Percentiles rank a stretch among this genome's conserved stretches.
Evolutionary conservation across 352 stramenopile genomes (phyloP).

Genomic region (Phytophthora cryptogea): DNA sequence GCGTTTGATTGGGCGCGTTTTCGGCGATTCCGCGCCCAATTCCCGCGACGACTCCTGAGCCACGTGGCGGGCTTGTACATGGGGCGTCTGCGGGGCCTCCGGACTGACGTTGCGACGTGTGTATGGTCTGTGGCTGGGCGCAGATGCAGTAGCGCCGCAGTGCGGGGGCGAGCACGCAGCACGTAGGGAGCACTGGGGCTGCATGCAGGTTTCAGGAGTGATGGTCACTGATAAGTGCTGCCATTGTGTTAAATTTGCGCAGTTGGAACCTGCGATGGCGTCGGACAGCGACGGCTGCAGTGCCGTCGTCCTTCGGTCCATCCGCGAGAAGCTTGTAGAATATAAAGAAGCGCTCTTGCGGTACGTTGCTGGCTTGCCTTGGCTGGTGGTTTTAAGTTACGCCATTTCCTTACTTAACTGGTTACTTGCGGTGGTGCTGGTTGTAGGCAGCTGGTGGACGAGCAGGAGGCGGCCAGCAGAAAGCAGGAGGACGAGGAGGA

Average conservation of each 20-base stretch:
- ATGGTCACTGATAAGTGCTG: slow-evolving; percentile 26
- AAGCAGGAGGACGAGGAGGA: slow-evolving; percentile 14
- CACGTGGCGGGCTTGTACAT: slow-evolving; percentile 19
- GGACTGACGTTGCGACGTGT: slow-evolving; percentile 20
- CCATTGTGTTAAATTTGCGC: slow-evolving; percentile 20
- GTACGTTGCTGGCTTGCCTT: slow-evolving; percentile 37
- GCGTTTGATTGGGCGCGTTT: slow-evolving; percentile 24
- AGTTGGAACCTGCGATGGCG: slow-evolving; percentile 63
- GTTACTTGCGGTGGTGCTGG: background rate
- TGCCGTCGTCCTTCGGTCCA: slow-evolving; percentile 50
- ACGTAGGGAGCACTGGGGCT: slow-evolving; percentile 18
- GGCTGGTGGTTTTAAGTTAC: background rate
- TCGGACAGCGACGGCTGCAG: slow-evolving; percentile 46
- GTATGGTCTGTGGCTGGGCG: slow-evolving; percentile 17
- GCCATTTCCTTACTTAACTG: slow-evolving; percentile 6
- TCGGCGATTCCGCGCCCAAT: slow-evolving; percentile 28
- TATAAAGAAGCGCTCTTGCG: slow-evolving; percentile 74
- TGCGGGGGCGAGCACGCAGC: slow-evolving; percentile 27
- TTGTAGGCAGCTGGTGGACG: slow-evolving; percentile 64
- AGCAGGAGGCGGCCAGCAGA: slow-evolving; percentile 41
- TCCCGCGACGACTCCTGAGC: slow-evolving; percentile 12
- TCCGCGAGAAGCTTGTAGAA: slow-evolving; percentile 70
- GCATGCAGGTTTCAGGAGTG: slow-evolving; percentile 8
- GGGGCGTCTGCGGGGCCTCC: background rate
- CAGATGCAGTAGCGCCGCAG: slow-evolving; percentile 40